Evolutionary conservation across 768 basidiomycete species (phyloP).

Genomic region (Nidula microcarpa): DNA sequence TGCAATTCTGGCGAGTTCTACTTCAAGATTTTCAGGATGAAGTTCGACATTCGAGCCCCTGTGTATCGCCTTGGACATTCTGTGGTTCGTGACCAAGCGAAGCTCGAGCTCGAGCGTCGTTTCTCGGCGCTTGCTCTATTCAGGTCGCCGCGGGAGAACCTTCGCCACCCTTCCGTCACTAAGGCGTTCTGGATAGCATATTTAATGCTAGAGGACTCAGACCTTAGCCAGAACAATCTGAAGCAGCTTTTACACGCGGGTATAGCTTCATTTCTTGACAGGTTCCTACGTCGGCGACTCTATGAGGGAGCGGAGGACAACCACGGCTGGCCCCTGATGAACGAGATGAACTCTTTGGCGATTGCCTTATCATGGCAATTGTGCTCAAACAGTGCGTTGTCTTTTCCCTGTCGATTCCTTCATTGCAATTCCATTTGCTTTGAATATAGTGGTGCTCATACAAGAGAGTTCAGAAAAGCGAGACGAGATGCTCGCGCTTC

Average conservation of each 20-base stretch:
- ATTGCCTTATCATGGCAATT: conserved; percentile 47
- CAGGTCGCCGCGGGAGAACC: conserved; percentile 19
- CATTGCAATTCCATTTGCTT: not conserved
- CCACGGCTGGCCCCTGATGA: conserved; percentile 47
- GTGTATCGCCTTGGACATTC: conserved; percentile 29
- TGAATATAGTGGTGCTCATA: conserved; percentile 21
- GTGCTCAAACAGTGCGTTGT: conserved; percentile 30
- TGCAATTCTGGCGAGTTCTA: conserved; percentile 23
- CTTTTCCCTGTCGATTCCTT: not conserved
- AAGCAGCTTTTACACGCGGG: conserved; percentile 42
- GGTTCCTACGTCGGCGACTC: conserved; percentile 34
- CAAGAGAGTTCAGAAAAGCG: conserved; percentile 28
- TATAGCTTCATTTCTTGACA: conserved; percentile 34
- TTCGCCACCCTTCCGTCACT: conserved; percentile 30
- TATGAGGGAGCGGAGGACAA: conserved; percentile 32
- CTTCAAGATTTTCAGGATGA: conserved; percentile 37
- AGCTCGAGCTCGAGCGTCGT: conserved; percentile 43
- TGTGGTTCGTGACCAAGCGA: conserved; percentile 24
- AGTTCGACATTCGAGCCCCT: conserved; percentile 46
- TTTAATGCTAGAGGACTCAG: conserved; percentile 57
- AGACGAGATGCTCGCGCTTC: conserved; percentile 26
- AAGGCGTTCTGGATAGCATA: conserved; percentile 52
- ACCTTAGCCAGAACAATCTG: conserved; percentile 38
- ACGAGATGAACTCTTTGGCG: conserved; percentile 40
- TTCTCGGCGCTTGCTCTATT: conserved; percentile 42